Base-by-base conservation (phyloP, 2,329 filamentous ascomycete genomes). In the Claviceps sp. region DNA sequence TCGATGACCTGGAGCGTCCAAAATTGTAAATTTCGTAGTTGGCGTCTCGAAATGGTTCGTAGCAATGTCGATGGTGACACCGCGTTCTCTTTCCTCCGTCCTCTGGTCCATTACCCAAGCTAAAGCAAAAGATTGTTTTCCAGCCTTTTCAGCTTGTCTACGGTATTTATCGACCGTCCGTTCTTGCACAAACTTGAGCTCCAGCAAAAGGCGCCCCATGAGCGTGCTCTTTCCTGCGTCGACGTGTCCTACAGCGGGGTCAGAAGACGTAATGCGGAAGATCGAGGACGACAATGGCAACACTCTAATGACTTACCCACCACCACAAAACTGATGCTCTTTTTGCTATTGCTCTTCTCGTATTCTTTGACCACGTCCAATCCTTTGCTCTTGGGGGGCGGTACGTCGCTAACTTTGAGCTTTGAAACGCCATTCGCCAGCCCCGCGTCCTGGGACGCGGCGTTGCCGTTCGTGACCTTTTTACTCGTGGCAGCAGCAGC, bases 211-310 rank as follows among this genome's bases (percentile, higher is more conserved):
- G n/a, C 93, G 82, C 0, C 91, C 93, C 91, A 98, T 97, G 40
- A 98, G 76, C 5, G 93, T 98, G 65, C 89, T 96, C 69, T 98
- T 98, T 50, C 93, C 93, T 50, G 94, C 91, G 66, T 98, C 93
- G 52, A 98, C 93, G 65, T 98, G 93, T 14, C 93, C 89, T 88
- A 16, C 2, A 16, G 18, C 43, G 14, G 4, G 20, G 54, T 18
- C 52, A 38, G 41, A 37, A 37, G 7, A 18, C 22, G 24, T 37
- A 34, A 11, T 40, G 20, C 9, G 5, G 24, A 37, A 3, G 24
- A 6, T 6, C 14, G 16, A 13, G 8, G 13, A 22, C n/a, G 2
- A 24, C 5, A 7, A 16, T 24, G 11, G 14, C 14, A 7, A 20
- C 14, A 7, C 34, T 37, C 34, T 22, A 3, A 24, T 6, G 14